phyloP scores from a whole-genome alignment of 2,329 filamentous ascomycete genomes.

The Clonostachys chloroleuca region DNA sequence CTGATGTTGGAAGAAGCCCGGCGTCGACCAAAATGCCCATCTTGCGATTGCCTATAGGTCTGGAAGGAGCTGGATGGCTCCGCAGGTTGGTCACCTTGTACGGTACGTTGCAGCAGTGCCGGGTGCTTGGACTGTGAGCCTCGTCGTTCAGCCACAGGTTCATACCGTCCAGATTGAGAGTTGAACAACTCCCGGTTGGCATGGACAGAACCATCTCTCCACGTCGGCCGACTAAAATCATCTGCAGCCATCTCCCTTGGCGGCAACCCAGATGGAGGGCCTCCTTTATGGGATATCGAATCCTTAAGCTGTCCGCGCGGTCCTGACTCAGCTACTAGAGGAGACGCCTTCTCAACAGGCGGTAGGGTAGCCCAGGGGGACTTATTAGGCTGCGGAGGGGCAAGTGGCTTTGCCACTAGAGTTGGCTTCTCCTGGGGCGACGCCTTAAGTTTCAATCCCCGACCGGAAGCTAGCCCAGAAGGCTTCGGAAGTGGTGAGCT shows the following conservation, averaged over 20 bases:
- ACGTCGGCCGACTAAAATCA: conserved; percentile 82
- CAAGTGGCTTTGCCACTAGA: conserved; percentile 67
- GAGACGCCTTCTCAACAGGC: conserved; percentile 77
- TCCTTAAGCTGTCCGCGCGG: conserved; percentile 51
- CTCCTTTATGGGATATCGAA: conserved; percentile 47
- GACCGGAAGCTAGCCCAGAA: conserved; percentile 44
- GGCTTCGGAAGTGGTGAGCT: conserved; percentile 36
- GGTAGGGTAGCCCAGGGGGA: conserved; percentile 90
- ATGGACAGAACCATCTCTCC: conserved; percentile 64
- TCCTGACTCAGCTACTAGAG: conserved; percentile 53
- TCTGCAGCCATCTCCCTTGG: conserved; percentile 86
- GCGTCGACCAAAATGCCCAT: conserved; percentile 67
- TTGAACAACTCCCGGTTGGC: conserved; percentile 80
- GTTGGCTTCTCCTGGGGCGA: conserved; percentile 64
- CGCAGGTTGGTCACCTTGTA: conserved; percentile 61
- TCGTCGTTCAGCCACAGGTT: conserved; percentile 78
- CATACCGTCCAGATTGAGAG: conserved; percentile 90
- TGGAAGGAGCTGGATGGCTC: conserved; percentile 88
- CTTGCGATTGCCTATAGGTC: conserved; percentile 64
- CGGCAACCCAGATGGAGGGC: conserved; percentile 31
- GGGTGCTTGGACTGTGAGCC: conserved; percentile 68
- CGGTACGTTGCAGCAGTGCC: conserved; percentile 71
- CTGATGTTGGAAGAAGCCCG: conserved; percentile 90
- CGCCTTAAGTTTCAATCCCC: conserved; percentile 62
- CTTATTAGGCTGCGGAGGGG: conserved; percentile 67